Base-by-base conservation (phyloP, 2,329 filamentous ascomycete genomes). In the Neoarthrinium moseri region DNA sequence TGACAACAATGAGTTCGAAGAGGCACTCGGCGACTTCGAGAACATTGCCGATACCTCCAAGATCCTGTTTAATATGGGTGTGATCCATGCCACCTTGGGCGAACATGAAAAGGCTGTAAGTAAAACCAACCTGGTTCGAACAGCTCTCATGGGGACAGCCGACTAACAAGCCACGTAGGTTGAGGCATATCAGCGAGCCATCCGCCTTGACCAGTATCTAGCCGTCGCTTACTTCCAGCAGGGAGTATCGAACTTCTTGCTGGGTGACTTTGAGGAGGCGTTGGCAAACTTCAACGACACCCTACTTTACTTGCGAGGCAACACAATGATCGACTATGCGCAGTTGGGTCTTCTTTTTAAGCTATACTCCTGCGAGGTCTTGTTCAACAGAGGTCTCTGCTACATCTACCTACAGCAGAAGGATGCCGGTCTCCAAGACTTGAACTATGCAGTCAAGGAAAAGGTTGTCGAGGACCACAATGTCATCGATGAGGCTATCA, bases 241-340 rank as follows among this genome's bases (percentile, higher is more conserved):
- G 69, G 94, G 94, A 34, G 94, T 99, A 15, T 97, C 94, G 45
- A 99, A 97, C 66, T 99, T 99, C 68, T 75, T 99, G 40, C 82
- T 97, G 45, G 92, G 92, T 49, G 94, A 99, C 64, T 97, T 97
- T 57, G 91, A 97, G 66, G 94, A 97, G 68, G 94, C 94, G 15
- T 76, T 97, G 51, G 91, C 91, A 56, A 97, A 97, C 71, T 99
- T 99, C 78, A 99, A 99, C 73, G 94, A 99, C 63, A 96, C 94
- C 0, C 76, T 99, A 32, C 74, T 96, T 33, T 97, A 97, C 68
- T 80, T 99, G 36, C 83, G 94, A 61, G 94, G 94, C 51, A 97
- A 99, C 73, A 91, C 90, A 46, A 89, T 94, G 71, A 99, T 99
- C 69, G 91, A 99, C 69, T 99, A 99, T 67, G 90, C 95, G 50